Base-by-base conservation (phyloP, 495 filamentous ascomycete species). In the Clavariopsis aquatica region DNA sequence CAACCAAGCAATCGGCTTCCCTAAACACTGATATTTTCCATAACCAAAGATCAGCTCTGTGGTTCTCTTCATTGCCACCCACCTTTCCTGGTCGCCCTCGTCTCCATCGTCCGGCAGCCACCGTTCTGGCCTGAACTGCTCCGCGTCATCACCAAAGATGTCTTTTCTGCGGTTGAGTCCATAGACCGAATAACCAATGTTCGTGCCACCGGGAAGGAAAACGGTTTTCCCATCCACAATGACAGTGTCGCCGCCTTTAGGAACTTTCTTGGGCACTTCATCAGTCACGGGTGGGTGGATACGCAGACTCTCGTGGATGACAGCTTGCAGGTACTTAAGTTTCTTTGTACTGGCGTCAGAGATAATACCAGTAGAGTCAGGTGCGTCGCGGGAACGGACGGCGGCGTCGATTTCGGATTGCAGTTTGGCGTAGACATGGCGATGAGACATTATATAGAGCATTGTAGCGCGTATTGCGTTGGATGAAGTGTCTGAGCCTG, bases 181-280 rank as follows among this genome's bases (percentile, higher is more conserved):
- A 62, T 70, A 72, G 8, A 73, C 70, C 3, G 71, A 78, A 36
- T 80, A 65, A 24, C 61, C 57, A 31, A 71, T 52, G 9, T 64
- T 54, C 1, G 65, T 69, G 6, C 65, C 69, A 23, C 61, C 69
- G 3, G 69, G 69, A 31, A 71, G 13, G 43, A 58, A 68, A 29
- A 52, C n/a, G 7, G 79, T 80, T 56, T 66, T 36, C 12, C 69
- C 69, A n/a, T 65, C 65, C 12, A 71, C 41, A 1, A 27, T 60
- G n/a, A 85, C 52, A 22, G 64, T 78, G 56, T 68, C 69, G 20
- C 69, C 69, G 12, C 49, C 65, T 38, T 56, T 27, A 2, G 69
- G 65, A 0, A 64, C 65, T 12, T 65, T 41, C 2, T 56, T 38
- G 4, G 57, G 59, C 46, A 71, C 59, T 20, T 62, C 28, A 23